Base-by-base conservation (phyloP, 2,329 filamentous ascomycete species). In the Cordyceps cateniannulata region DNA sequence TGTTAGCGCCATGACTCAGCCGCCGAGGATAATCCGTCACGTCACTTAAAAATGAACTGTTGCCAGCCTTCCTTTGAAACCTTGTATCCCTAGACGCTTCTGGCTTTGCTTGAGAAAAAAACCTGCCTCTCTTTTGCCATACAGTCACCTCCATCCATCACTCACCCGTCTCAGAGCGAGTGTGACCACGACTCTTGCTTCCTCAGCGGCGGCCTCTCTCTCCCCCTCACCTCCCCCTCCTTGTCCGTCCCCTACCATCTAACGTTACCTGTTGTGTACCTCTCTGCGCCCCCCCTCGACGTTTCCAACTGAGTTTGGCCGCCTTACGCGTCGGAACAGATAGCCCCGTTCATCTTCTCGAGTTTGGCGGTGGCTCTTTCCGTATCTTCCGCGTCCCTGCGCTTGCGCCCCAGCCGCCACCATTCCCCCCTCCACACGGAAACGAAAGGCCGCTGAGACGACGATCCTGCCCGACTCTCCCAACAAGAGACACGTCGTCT, bases 381-480 rank as follows among this genome's bases (percentile, higher is more conserved):
- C 22, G 10, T 10, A 27, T 12, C 16, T 20, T 27, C 40, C 27
- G 35, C 49, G 38, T 40, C 29, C 20, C 29, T 47, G 57, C 48
- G 45, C 48, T 20, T 48, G 8, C n/a, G 29, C 40, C 24, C 25
- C 38, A 66, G 62, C 71, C 76, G 76, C 67, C 82, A 85, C 74
- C 70, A 86, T 86, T 85, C 78, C 82, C 76, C 81, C 82, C 66
- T 75, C 72, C 65, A 83, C 81, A 67, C 78, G 81, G 69, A 86
- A 86, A 75, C 80, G 83, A 74, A 85, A 84, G 77, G 82, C 83
- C 76, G 82, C 82, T 82, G 83, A 85, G 83, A 83, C 81, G 81
- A 81, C 79, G 79, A 79, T 79, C 72, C 77, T 76, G 72, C 78
- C 78, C 71, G 67, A 70, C 65, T 68, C 70, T 65, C 75, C 78